Evolutionary conservation across 495 filamentous ascomycete species (phyloP).

Genomic region (Penicillium cosmopolitanum): DNA sequence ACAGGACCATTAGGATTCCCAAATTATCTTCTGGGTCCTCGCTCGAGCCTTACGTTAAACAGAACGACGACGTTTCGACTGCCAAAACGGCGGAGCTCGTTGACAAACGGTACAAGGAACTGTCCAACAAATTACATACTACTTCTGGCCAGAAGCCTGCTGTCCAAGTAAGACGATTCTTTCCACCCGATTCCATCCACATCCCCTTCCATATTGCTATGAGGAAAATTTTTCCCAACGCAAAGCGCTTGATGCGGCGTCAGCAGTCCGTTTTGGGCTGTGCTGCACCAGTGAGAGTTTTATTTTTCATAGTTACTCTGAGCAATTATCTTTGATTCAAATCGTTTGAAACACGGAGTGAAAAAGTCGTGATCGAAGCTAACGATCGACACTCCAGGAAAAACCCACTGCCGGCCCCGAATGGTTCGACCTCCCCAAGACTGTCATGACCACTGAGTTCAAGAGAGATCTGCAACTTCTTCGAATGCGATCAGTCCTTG

Average conservation of each 20-base stretch:
- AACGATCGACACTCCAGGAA: constrained; percentile 44
- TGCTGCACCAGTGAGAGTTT: constrained; percentile 74
- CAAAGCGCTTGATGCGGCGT: constrained; percentile 65
- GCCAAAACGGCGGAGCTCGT: constrained; percentile 53
- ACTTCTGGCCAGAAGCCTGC: constrained; percentile 33
- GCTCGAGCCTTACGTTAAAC: constrained; percentile 53
- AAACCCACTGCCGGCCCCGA: constrained; percentile 63
- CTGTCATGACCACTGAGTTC: constrained; percentile 78
- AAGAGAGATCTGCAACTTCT: constrained; percentile 86
- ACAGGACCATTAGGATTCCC: constrained; percentile 34
- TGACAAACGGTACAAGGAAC: constrained; percentile 41
- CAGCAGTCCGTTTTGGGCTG: constrained; percentile 74
- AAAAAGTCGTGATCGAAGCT: constrained; percentile 24
- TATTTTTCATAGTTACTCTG: constrained; percentile 99
- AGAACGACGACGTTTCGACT: constrained; percentile 45
- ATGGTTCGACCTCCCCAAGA: constrained; percentile 87
- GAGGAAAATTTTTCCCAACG: constrained; percentile 69
- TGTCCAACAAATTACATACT: constrained; percentile 45
- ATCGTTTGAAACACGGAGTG: constrained; percentile 6
- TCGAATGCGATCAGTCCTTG: constrained; percentile 84
- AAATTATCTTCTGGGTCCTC: constrained; percentile 43
- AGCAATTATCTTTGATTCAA: constrained; percentile 46
- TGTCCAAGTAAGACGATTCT: constrained; percentile 47
- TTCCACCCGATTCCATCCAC: constrained; percentile 6
- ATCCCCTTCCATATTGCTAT: constrained; percentile 47